Evolutionary conservation across 495 filamentous ascomycete genomes (phyloP), one percentile per base, ranked within the genome.

Genomic region (Penicillium desertorum): DNA sequence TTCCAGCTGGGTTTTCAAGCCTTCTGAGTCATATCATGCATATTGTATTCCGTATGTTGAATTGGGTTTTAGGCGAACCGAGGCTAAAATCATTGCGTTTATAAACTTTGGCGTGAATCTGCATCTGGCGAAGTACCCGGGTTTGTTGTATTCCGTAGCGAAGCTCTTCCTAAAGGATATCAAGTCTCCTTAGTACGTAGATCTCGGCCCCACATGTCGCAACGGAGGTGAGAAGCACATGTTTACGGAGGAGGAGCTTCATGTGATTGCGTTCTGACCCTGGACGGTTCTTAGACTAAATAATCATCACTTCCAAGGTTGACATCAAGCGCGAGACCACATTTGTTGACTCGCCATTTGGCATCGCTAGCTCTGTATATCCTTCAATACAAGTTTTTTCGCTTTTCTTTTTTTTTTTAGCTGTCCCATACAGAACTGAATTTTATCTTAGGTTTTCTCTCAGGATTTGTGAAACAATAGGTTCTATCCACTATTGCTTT

Each of bases 11-110:
- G 39, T 14, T 45, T 12, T 17, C 16, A 47, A 32, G 23, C 2
- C 2, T 41, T 29, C 34, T 36, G 49, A 41, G 23, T 51, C 48
- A 25, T 10, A 51, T 51, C 48, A 51, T 51, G 3, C 48, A 51
- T 41, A 27, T 16, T 16, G 34, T 36, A 16, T 2, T 9, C 23
- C 0, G 23, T 25, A 25, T 29, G 34, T n/a, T 37, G 34, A 37
- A n/a, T 5, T n/a, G 4, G 14, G 34, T 37, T 16, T n/a, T 7
- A 1, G 14, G 14, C 16, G 14, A 37, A 37, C 34, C 14, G 14
- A 4, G 34, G 34, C 34, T 14, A 37, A n/a, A 16, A 2, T n/a
- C 8, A n/a, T 7, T 29, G 34, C 23, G 5, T 25, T 6, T 25
- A 37, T 37, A 37, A n/a, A 7, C 34, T 0, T 37, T 1, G 12